Conservation (phyloP, 441 rosid genomes). For the Populus tomentosa region DNA sequence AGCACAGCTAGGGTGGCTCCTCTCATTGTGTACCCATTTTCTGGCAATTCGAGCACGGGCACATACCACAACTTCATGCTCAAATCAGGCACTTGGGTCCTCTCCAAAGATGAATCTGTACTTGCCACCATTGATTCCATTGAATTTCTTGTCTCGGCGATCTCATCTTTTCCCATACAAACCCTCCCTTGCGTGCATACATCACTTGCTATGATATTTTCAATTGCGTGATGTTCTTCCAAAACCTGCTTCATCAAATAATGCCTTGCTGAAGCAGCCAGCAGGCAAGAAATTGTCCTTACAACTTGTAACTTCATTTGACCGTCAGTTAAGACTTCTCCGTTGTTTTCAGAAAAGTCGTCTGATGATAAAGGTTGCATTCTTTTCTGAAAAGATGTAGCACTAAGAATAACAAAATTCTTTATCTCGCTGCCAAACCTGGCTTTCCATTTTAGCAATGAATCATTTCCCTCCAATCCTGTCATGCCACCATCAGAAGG, state of each 20-base stretch:
- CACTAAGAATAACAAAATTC: constrained; percentile 35
- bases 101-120: constrained; percentile 6
- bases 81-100: constrained; percentile 31
- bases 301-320: constrained; percentile 33
- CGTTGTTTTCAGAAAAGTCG: neutral
- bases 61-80: constrained; percentile 30
- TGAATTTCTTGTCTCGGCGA: constrained; percentile 26
- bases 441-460: constrained; percentile 41
- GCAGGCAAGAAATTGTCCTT: constrained; percentile 37
- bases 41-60: constrained; percentile 35
- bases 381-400: constrained; percentile 23
- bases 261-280: constrained; percentile 35
- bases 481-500: constrained; percentile 17
- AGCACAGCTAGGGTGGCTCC: constrained; percentile 40
- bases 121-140: neutral
- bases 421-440: constrained; percentile 29
- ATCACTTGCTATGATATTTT: constrained; percentile 29
- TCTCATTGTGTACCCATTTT: constrained; percentile 28
- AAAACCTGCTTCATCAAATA: constrained; percentile 25
- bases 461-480: constrained; percentile 13
- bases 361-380: neutral
- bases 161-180: constrained; percentile 24
- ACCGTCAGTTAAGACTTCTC: constrained; percentile 17
- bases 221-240: constrained; percentile 19
- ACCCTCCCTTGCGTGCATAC: constrained; percentile 33